Evolutionary conservation across 345 rosid genomes (phyloP).

Genomic region (Theobroma cacao): DNA sequence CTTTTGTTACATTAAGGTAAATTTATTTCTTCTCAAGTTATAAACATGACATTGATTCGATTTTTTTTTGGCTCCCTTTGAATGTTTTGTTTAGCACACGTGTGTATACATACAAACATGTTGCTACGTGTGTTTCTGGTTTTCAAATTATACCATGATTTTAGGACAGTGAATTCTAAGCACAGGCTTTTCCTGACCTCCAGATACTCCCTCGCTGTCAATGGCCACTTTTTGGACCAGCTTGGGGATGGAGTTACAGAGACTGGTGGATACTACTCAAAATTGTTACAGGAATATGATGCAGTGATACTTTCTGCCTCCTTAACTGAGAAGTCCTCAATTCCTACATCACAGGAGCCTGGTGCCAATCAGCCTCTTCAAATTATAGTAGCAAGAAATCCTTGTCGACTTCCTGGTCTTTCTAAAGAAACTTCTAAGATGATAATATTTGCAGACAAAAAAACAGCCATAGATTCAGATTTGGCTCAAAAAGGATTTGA

Average conservation of each 20-base stretch:
- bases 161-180: neutral
- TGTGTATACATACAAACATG: neutral
- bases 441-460: slow-evolving; percentile 39
- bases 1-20: slow-evolving; percentile 74
- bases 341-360: slow-evolving; percentile 54
- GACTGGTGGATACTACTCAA: slow-evolving; percentile 69
- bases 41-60: neutral
- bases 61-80: neutral
- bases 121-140: neutral
- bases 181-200: slow-evolving; percentile 16
- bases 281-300: slow-evolving; percentile 71
- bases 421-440: slow-evolving; percentile 37
- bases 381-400: slow-evolving; percentile 39
- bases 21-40: neutral
- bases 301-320: slow-evolving; percentile 57
- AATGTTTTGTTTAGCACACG: neutral
- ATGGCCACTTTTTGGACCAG: slow-evolving; percentile 51
- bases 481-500: slow-evolving; percentile 33
- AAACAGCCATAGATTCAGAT: slow-evolving; percentile 27
- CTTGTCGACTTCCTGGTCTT: slow-evolving; percentile 24
- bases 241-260: slow-evolving; percentile 58
- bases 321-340: slow-evolving; percentile 27
- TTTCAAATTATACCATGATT: neutral
- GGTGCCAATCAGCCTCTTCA: slow-evolving; percentile 58
- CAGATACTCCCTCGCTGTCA: slow-evolving; percentile 68